A percentile compares a stretch with the other conserved stretches of the same genome.
phyloP scores from a whole-genome alignment of 164 flowering plant species.

The Protea cynaroides region DNA sequence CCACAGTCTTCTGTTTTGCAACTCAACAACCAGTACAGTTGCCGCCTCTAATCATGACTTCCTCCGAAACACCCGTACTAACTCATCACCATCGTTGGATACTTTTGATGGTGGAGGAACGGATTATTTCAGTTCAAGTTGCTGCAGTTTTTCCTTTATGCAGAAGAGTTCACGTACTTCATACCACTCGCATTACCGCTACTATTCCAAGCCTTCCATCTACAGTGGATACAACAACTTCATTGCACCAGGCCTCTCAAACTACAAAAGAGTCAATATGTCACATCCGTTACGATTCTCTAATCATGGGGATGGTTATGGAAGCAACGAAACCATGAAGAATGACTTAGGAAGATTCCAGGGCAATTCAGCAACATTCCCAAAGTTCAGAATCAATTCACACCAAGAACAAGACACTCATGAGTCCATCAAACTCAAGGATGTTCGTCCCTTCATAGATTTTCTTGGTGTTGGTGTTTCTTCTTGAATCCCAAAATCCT shows the following conservation, averaged over 20 bases:
- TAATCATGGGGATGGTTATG: slow-evolving; percentile 5
- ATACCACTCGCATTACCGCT: slow-evolving; percentile 11
- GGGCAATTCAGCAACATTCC: neutral
- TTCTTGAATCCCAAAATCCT: neutral
- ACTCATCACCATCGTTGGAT: slow-evolving; percentile 14
- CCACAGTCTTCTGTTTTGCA: slow-evolving; percentile 16
- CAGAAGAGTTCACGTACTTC: slow-evolving; percentile 23
- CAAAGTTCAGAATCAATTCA: neutral
- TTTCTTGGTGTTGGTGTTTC: slow-evolving; percentile 29
- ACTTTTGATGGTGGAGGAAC: slow-evolving; percentile 16
- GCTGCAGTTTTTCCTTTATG: slow-evolving; percentile 13
- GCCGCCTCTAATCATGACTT: slow-evolving; percentile 11
- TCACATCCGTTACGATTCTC: slow-evolving; percentile 8
- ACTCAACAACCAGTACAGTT: slow-evolving; percentile 9
- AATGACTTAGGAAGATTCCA: neutral
- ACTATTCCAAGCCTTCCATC: slow-evolving; percentile 16
- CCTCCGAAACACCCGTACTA: too few relatives aligned
- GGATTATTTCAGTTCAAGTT: slow-evolving; percentile 13
- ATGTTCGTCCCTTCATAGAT: slow-evolving; percentile 26
- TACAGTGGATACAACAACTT: slow-evolving; percentile 16
- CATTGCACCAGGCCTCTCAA: slow-evolving; percentile 9
- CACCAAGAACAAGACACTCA: slow-evolving; percentile 2
- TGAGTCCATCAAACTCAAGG: slow-evolving; percentile 7
- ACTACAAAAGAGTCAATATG: slow-evolving; percentile 22
- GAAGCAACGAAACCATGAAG: neutral